These are phyloP conservation scores for Saturnispora sekii DNA, from an alignment of 805 yeast genomes.

Conservation along the genomic window DNA sequence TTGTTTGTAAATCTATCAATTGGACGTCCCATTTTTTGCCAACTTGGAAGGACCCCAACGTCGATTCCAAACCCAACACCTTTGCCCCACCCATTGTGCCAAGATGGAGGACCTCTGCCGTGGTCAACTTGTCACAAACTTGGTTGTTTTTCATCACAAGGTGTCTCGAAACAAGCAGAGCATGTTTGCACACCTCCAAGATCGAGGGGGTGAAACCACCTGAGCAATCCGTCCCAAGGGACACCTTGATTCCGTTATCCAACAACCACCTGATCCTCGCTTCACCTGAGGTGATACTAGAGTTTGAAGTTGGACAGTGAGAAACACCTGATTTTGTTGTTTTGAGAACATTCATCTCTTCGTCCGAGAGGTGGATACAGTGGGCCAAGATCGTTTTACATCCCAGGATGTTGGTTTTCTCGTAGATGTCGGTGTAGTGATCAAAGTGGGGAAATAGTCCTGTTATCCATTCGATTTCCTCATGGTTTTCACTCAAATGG, in stretches of 20 bases:
- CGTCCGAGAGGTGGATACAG: conserved; percentile 63
- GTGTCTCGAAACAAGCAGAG: conserved; percentile 62
- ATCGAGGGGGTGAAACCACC: conserved; percentile 69
- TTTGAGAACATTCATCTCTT: conserved; percentile 53
- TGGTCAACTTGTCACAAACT: conserved; percentile 41
- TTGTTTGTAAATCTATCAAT: conserved; percentile 50
- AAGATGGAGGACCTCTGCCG: conserved; percentile 65
- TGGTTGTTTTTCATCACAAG: conserved; percentile 46
- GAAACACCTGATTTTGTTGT: conserved; percentile 58
- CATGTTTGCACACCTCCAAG: conserved; percentile 57
- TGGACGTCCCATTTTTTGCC: conserved; percentile 86
- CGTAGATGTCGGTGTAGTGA: conserved; percentile 71
- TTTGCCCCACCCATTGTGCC: conserved; percentile 89
- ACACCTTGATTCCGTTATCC: conserved; percentile 58
- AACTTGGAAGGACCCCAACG: conserved; percentile 58
- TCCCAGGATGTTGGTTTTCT: conserved; percentile 48
- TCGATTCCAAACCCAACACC: conserved; percentile 47
- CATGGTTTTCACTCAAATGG: conserved; percentile 74
- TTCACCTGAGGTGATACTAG: conserved; percentile 83
- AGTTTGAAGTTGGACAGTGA: conserved; percentile 90
- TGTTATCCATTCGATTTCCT: conserved; percentile 67
- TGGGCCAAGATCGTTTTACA: conserved; percentile 78
- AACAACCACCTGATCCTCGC: conserved; percentile 69
- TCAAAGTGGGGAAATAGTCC: conserved; percentile 62
- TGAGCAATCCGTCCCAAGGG: conserved; percentile 73